These are phyloP conservation scores for Candida cerambycidarum DNA, from an alignment of 805 yeast species.

Conservation along the genomic window DNA sequence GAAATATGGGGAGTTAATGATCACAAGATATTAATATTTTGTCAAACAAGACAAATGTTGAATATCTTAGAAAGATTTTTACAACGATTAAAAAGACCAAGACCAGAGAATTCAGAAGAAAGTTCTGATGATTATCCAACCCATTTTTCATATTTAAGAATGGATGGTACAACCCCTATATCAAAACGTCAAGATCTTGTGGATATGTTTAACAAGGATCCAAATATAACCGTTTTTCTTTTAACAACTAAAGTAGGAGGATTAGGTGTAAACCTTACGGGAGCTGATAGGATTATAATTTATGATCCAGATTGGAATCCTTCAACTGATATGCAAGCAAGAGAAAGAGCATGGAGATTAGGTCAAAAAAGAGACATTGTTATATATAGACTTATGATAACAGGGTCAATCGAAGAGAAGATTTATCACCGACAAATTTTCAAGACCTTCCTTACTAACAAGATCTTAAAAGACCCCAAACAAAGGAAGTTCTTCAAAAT, in stretches of 20 bases:
- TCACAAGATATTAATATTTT: constrained; percentile 79
- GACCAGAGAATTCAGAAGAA: constrained; percentile 7
- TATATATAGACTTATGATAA: constrained; percentile 86
- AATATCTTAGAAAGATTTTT: constrained; percentile 77
- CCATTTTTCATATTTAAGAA: constrained; percentile 62
- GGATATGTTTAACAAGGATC: constrained; percentile 71
- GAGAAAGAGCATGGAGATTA: constrained; percentile 95
- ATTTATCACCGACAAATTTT: constrained; percentile 96
- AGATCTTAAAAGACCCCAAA: constrained; percentile 91
- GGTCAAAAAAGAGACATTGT: constrained; percentile 93
- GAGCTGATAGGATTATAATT: constrained; percentile 91
- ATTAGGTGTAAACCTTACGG: constrained; percentile 88
- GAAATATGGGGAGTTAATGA: constrained; percentile 74
- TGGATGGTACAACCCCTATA: constrained; percentile 94
- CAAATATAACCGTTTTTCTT: constrained; percentile 61
- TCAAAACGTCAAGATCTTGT: constrained; percentile 74
- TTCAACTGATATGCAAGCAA: constrained; percentile 93
- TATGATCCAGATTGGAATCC: constrained; percentile 99
- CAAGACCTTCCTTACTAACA: constrained; percentile 90
- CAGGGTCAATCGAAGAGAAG: constrained; percentile 95
- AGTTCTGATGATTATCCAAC: too few species aligned
- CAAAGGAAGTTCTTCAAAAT: constrained; percentile 90
- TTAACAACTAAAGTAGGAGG: constrained; percentile 97
- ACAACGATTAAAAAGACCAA: constrained; percentile 23
- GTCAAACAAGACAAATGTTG: constrained; percentile 93